Evolutionary conservation across 2,329 filamentous ascomycete species (phyloP).

Genomic region (Monosporascus sp.): DNA sequence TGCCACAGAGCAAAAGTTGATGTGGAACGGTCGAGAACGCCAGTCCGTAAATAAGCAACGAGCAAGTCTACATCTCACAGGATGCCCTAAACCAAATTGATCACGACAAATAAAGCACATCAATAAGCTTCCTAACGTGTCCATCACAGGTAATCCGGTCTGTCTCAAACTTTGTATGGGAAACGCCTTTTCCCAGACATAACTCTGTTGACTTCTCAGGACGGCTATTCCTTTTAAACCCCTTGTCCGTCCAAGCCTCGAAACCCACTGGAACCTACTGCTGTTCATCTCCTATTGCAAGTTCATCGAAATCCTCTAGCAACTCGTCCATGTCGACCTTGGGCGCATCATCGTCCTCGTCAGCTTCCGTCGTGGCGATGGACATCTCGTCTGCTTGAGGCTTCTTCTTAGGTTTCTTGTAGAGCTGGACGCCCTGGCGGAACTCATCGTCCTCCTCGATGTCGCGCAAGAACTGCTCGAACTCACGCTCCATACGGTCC

Average conservation of each 20-base stretch:
- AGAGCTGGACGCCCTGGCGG: slow-evolving; percentile 76
- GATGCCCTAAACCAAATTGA: no score
- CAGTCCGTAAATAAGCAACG: no score
- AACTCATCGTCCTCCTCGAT: slow-evolving; percentile 94
- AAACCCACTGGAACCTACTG: background rate
- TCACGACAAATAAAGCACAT: no score
- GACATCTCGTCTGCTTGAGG: slow-evolving; percentile 60
- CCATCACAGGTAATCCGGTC: no score
- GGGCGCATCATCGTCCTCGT: slow-evolving; percentile 61
- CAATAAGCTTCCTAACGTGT: no score
- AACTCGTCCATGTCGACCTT: slow-evolving; percentile 74
- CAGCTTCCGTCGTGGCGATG: slow-evolving; percentile 54
- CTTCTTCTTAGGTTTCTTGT: slow-evolving; percentile 61
- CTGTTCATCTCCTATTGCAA: slow-evolving; percentile 61
- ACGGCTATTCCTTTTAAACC: background rate
- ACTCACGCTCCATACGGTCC: slow-evolving; percentile 84
- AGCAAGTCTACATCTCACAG: no score
- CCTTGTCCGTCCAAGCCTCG: background rate
- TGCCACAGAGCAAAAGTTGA: no score
- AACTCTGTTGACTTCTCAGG: background rate
- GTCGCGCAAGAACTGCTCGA: slow-evolving; percentile 94
- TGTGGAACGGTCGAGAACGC: no score
- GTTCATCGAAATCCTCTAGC: slow-evolving; percentile 88
- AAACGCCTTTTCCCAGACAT: no score
- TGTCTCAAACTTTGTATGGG: no score